phyloP scores from a whole-genome alignment of 2,329 filamentous ascomycete genomes.

The Ilyonectria robusta region DNA sequence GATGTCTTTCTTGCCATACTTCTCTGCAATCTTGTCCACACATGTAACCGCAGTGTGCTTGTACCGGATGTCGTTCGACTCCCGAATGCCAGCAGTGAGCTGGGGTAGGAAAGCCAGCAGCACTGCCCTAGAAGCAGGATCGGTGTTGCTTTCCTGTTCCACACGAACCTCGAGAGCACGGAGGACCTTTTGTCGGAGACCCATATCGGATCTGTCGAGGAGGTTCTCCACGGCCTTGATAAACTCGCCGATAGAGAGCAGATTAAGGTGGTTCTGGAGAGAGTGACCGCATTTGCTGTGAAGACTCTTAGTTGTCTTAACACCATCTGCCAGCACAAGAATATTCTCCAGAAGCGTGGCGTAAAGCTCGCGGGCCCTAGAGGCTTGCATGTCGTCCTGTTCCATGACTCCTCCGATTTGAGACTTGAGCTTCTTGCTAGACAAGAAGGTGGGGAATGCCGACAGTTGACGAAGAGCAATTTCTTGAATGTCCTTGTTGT shows the following conservation, averaged over 20 bases:
- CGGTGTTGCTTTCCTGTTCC: constrained; percentile 78
- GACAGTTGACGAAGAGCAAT: constrained; percentile 69
- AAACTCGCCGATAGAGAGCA: constrained; percentile 90
- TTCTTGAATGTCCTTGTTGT: constrained; percentile 64
- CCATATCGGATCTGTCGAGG: constrained; percentile 80
- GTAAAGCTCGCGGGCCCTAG: constrained; percentile 78
- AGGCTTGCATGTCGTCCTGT: constrained; percentile 75
- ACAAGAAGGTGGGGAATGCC: constrained; percentile 70
- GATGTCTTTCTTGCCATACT: constrained; percentile 93
- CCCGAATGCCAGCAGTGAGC: constrained; percentile 81
- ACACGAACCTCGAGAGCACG: constrained; percentile 86
- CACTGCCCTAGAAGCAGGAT: constrained; percentile 76
- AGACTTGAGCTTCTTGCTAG: constrained; percentile 68
- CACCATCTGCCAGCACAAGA: constrained; percentile 74
- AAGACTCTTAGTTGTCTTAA: constrained; percentile 69
- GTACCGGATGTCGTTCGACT: constrained; percentile 79
- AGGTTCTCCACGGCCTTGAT: constrained; percentile 89
- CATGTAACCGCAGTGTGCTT: constrained; percentile 91
- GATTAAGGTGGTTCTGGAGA: constrained; percentile 83
- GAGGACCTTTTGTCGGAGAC: constrained; percentile 84
- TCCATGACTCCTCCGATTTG: constrained; percentile 71
- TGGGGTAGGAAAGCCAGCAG: constrained; percentile 85
- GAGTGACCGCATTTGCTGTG: constrained; percentile 76
- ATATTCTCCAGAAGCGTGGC: constrained; percentile 77
- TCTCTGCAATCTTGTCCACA: constrained; percentile 92